These are phyloP conservation scores for Babesia ovis DNA, from an alignment of 169 alveolate species.

Conservation along the genomic window DNA sequence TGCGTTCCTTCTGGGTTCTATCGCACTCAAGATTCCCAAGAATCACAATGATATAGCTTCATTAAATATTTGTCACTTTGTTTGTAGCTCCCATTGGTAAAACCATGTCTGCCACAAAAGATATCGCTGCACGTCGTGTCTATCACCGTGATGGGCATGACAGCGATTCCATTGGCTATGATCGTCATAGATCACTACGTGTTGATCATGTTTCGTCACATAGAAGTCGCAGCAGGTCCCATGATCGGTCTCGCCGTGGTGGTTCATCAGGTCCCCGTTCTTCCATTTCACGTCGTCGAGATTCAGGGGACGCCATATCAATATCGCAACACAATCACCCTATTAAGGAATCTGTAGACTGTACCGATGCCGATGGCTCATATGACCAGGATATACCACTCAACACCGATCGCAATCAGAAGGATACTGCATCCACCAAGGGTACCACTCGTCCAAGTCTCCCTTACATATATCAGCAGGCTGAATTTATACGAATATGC, in stretches of 20 bases:
- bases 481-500: constrained; percentile 56
- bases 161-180: not conserved
- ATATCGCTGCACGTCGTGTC: not conserved
- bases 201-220: not conserved
- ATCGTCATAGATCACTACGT: not conserved
- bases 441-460: not conserved
- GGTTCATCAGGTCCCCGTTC: not conserved
- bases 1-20: not conserved
- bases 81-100: no score
- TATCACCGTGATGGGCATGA: not conserved
- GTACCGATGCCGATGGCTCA: not conserved
- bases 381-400: not conserved
- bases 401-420: not conserved
- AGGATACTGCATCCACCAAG: not conserved
- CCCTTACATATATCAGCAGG: constrained; percentile 63
- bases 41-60: no score
- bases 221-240: constrained; percentile 8
- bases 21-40: no score
- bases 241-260: not conserved
- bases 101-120: not conserved
- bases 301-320: not conserved
- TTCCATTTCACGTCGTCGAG: not conserved
- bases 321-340: not conserved
- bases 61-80: no score
- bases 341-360: not conserved